Conservation (phyloP, 345 rosid species). For the Alliaria petiolata region DNA sequence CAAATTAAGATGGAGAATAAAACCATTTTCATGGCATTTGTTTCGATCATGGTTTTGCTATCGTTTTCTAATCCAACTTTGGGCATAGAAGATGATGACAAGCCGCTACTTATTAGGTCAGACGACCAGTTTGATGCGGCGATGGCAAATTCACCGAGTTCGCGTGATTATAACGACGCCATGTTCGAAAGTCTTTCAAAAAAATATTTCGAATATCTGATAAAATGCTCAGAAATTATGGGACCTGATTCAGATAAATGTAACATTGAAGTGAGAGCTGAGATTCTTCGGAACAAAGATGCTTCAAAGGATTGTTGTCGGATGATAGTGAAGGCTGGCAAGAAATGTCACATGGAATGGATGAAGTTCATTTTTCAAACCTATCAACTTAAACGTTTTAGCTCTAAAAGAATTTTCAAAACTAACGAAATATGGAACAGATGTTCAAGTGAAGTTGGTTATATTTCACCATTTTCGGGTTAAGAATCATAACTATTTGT, state of each 20-base stretch:
- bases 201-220: neutral
- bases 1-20: neutral
- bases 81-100: neutral
- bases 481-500: neutral
- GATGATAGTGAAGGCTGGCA: neutral
- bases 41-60: neutral
- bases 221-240: neutral
- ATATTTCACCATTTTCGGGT: conserved; percentile 1
- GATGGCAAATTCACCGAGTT: neutral
- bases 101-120: neutral
- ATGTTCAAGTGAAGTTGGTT: neutral
- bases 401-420: neutral
- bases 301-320: neutral
- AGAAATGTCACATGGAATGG: neutral
- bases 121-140: neutral
- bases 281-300: neutral
- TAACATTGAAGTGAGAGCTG: neutral
- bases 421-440: neutral
- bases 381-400: neutral
- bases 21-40: neutral
- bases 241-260: neutral
- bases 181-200: neutral
- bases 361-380: neutral
- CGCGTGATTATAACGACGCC: neutral
- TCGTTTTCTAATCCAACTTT: neutral